Conservation (phyloP, 2,329 filamentous ascomycete species). For the Polytolypa hystricis region DNA sequence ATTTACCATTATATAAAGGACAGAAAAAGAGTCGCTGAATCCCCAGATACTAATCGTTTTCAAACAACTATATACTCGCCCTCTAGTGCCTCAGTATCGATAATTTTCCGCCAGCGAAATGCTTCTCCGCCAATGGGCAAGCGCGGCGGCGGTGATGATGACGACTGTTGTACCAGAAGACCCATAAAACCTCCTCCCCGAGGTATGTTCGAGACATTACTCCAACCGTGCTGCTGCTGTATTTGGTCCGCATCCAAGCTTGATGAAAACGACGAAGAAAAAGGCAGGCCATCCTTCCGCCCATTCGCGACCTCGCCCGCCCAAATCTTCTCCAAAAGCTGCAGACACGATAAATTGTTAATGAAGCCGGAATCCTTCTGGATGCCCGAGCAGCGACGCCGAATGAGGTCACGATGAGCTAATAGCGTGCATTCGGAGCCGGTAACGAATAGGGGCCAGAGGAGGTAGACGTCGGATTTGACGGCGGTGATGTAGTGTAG, state of each 20-base stretch:
- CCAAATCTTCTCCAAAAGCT: constrained; percentile 81
- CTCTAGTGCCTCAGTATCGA: constrained; percentile 17
- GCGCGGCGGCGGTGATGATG: no score
- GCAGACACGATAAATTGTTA: constrained; percentile 79
- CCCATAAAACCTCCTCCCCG: background rate
- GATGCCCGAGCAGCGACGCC: constrained; percentile 72
- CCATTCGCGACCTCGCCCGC: background rate
- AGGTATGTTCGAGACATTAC: background rate
- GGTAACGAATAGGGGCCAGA: constrained; percentile 87
- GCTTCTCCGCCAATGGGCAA: constrained; percentile 9
- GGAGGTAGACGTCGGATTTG: constrained; percentile 73
- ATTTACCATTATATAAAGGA: no score
- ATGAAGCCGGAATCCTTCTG: constrained; percentile 83
- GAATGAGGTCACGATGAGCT: constrained; percentile 65
- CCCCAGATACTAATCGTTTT: no score
- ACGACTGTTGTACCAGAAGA: background rate
- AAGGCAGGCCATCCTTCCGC: background rate
- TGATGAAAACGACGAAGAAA: background rate
- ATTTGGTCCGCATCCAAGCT: background rate
- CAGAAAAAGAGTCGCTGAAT: no score
- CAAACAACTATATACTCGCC: constrained; percentile 28
- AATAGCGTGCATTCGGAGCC: constrained; percentile 82
- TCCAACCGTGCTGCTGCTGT: background rate
- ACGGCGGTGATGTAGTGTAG: constrained; percentile 75
- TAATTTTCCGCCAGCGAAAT: constrained; percentile 22